Percentiles rank a stretch among this genome's conserved stretches.
These are phyloP conservation scores for Misopates orontium DNA, from an alignment of 257 asterid species.

Conservation along the genomic window DNA sequence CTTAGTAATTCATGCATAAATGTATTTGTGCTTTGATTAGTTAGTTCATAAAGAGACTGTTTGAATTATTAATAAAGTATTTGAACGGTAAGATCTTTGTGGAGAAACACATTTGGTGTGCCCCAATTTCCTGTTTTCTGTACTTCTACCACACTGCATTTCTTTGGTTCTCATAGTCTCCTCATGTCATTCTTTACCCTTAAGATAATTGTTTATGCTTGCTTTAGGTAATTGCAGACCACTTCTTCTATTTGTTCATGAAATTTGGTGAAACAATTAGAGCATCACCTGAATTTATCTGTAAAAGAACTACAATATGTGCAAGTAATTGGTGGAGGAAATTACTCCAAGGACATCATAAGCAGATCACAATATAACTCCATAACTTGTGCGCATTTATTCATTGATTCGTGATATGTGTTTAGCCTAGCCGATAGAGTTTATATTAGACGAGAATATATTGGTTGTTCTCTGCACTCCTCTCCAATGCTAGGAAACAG, in stretches of 20 bases:
- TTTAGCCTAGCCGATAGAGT: too few relatives aligned
- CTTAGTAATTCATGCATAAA: not conserved
- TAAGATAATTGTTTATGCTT: not conserved
- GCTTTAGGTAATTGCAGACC: not conserved
- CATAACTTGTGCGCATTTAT: too few relatives aligned
- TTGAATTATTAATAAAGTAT: not conserved
- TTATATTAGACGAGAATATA: too few relatives aligned
- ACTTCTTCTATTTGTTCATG: too few relatives aligned
- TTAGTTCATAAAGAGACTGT: not conserved
- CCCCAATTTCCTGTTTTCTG: not conserved
- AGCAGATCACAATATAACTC: too few relatives aligned
- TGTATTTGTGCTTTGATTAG: not conserved
- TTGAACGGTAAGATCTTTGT: not conserved
- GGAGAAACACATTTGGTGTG: not conserved
- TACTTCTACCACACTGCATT: not conserved
- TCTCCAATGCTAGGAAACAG: constrained; percentile 9
- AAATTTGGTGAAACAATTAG: too few relatives aligned
- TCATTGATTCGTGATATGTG: too few relatives aligned
- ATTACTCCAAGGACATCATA: too few relatives aligned
- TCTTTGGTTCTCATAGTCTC: not conserved
- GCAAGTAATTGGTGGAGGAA: too few relatives aligned
- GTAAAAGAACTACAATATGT: too few relatives aligned
- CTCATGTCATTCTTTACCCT: not conserved
- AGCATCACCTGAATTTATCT: too few relatives aligned
- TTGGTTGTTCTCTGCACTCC: not conserved